Conservation (phyloP, 768 basidiomycete species). For the Rhizopogon sp. region DNA sequence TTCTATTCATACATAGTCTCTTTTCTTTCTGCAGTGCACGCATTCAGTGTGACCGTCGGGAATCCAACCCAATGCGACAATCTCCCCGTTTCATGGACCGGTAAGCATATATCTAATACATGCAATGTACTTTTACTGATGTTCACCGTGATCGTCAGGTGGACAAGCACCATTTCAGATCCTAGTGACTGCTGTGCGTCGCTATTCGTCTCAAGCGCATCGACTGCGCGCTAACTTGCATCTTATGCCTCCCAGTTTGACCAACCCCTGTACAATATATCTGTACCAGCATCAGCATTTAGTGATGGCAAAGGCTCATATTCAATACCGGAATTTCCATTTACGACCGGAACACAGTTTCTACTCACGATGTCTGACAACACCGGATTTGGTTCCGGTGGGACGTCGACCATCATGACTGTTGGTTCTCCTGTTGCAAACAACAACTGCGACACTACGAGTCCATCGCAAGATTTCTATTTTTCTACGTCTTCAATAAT, state of each 20-base stretch:
- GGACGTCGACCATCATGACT: slow-evolving; percentile 42
- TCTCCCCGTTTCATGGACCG: slow-evolving; percentile 56
- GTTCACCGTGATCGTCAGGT: slow-evolving; percentile 30
- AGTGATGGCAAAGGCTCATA: slow-evolving; percentile 50
- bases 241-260: slow-evolving; percentile 36
- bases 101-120: slow-evolving; percentile 29
- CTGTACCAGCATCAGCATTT: slow-evolving; percentile 52
- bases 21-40: slow-evolving; percentile 14
- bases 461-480: slow-evolving; percentile 38
- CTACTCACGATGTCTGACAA: slow-evolving; percentile 68
- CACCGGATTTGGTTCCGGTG: slow-evolving; percentile 64
- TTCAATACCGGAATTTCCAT: slow-evolving; percentile 36
- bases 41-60: slow-evolving; percentile 47
- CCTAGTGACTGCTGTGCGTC: slow-evolving; percentile 45
- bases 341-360: slow-evolving; percentile 35
- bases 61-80: slow-evolving; percentile 56
- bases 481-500: slow-evolving; percentile 48
- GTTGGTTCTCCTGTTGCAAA: slow-evolving; percentile 40
- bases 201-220: background rate
- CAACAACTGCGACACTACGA: slow-evolving; percentile 43
- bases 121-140: background rate
- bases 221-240: background rate
- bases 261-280: slow-evolving; percentile 46
- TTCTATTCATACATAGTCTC: slow-evolving; percentile 14
- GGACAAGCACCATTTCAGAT: slow-evolving; percentile 50